Evolutionary conservation across 306 rosid species (phyloP).

Genomic region (Castanea sativa): DNA sequence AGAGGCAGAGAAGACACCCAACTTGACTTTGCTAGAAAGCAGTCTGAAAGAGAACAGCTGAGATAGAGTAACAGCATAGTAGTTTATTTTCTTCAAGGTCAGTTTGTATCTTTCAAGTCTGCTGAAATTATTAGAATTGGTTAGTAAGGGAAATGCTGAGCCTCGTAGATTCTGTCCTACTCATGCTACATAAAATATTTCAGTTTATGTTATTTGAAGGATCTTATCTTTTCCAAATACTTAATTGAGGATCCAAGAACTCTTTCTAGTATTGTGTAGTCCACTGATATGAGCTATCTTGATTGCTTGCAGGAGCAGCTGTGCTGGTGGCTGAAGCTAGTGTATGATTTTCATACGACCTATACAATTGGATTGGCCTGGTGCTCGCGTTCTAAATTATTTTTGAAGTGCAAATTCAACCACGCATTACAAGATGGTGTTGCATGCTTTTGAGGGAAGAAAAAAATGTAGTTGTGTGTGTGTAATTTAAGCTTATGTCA

Average conservation of each 20-base stretch:
- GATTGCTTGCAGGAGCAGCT: not conserved
- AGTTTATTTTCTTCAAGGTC: not conserved
- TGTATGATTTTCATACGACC: not conserved
- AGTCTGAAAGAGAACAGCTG: constrained; percentile 34
- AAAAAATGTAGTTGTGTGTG: not conserved
- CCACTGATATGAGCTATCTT: constrained; percentile 1
- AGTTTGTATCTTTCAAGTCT: not conserved
- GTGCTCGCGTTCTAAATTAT: not conserved
- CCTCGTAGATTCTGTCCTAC: constrained; percentile 1
- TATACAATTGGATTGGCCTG: not conserved
- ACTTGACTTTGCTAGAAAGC: constrained; percentile 20
- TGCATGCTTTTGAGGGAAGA: not conserved
- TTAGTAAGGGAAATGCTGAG: constrained; percentile 10
- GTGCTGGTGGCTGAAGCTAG: not conserved
- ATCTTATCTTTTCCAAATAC: not conserved
- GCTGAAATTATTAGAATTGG: constrained; percentile 19
- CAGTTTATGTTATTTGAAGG: constrained; percentile 6
- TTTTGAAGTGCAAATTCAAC: not conserved
- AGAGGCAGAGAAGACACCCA: constrained; percentile 30
- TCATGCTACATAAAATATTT: constrained; percentile 10
- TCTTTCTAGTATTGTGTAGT: not conserved
- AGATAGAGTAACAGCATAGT: constrained; percentile 12
- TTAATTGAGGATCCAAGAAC: not conserved
- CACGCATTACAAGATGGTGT: not conserved
- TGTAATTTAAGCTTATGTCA: not conserved